Conservation (phyloP, 139 green algal species). For the Gonium pectorale region DNA sequence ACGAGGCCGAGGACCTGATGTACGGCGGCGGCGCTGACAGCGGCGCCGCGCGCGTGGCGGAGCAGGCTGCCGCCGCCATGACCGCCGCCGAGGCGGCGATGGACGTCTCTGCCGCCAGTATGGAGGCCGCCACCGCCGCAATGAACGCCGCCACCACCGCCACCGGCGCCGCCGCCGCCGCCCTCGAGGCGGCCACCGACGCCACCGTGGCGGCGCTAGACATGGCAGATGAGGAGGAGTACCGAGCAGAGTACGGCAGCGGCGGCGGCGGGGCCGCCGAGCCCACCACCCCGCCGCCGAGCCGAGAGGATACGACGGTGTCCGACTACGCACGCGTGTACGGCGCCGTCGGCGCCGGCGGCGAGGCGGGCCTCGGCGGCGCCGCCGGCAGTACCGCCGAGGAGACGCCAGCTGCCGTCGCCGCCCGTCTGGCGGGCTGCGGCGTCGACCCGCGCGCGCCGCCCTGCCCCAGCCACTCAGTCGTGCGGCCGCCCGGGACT, state of each 20-base stretch:
- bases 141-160: conserved; percentile 1
- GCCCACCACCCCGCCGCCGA: neutral
- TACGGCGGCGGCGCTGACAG: no score
- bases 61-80: conserved; percentile 12
- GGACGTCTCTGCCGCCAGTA: neutral
- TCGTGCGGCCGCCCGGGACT: neutral
- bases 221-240: no score
- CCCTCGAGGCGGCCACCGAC: conserved; percentile 26
- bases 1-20: neutral
- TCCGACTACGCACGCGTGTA: neutral
- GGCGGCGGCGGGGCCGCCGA: neutral
- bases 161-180: conserved; percentile 1
- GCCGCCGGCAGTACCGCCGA: neutral
- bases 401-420: neutral
- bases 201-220: conserved; percentile 5
- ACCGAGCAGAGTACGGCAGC: no score
- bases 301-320: neutral
- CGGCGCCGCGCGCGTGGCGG: neutral
- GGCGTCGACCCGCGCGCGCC: neutral
- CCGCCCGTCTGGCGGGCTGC: neutral
- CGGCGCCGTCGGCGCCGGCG: neutral
- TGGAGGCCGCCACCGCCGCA: conserved; percentile 19
- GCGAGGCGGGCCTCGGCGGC: neutral
- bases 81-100: conserved; percentile 1
- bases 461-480: neutral